Evolutionary conservation across 495 filamentous ascomycete species (phyloP).

Genomic region (Tuber borchii): DNA sequence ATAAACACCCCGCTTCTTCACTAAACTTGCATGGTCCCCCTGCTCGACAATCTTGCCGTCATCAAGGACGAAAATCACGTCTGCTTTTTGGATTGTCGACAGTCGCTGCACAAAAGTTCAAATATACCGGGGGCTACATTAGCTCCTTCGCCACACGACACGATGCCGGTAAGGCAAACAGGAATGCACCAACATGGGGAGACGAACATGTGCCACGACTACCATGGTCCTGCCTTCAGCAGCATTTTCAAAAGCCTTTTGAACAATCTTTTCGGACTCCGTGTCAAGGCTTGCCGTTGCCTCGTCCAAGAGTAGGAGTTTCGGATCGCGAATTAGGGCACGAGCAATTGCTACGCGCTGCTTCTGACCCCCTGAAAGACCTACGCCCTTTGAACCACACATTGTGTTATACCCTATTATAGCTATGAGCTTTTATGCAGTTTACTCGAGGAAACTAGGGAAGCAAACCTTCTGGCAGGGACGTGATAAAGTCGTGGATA

Average conservation of each 20-base stretch:
- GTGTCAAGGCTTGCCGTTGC: slow-evolving; percentile 69
- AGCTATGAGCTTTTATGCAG: slow-evolving; percentile 45
- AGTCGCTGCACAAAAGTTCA: slow-evolving; percentile 23
- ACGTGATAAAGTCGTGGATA: slow-evolving; percentile 56
- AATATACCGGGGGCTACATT: slow-evolving; percentile 5
- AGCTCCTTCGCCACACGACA: slow-evolving; percentile 1
- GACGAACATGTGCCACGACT: slow-evolving; percentile 56
- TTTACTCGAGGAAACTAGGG: slow-evolving; percentile 43
- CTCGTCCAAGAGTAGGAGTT: slow-evolving; percentile 69
- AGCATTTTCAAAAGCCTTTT: slow-evolving; percentile 59
- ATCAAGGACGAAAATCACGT: slow-evolving; percentile 44
- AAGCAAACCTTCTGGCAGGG: slow-evolving; percentile 53
- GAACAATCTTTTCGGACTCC: slow-evolving; percentile 65
- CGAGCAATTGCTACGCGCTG: slow-evolving; percentile 73
- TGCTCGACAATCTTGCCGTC: slow-evolving; percentile 43
- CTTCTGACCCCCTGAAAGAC: slow-evolving; percentile 69
- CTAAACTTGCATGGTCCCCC: slow-evolving; percentile 43
- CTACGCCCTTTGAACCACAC: slow-evolving; percentile 58
- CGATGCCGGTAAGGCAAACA: background rate
- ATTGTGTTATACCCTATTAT: slow-evolving; percentile 56
- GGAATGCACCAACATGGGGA: background rate
- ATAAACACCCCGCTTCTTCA: slow-evolving; percentile 40
- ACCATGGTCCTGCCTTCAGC: slow-evolving; percentile 58
- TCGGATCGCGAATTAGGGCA: slow-evolving; percentile 67
- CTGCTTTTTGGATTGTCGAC: slow-evolving; percentile 43